Base-by-base conservation (phyloP, 169 alveolate species). In the Plasmodium ovale region DNA sequence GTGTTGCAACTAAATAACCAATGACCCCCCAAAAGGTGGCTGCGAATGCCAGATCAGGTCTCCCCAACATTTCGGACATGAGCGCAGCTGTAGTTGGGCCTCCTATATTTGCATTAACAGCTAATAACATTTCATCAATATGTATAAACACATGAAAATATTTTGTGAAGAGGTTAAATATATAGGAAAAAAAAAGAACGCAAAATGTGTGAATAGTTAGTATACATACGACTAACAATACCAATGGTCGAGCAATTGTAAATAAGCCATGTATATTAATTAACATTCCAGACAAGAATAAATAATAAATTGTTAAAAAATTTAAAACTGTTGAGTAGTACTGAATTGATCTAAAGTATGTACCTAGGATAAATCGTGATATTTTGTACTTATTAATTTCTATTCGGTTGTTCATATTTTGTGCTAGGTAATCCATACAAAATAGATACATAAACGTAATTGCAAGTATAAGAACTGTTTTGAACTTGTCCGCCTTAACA, bases 61-160 rank as follows among this genome's bases (percentile, higher is more conserved):
- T 51, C 23, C 42, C 54, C 16, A 77, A 35, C n/a, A 73, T 31
- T 58, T 73, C 58, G 33, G 87, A 73, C 87, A 73, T 73, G 25
- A 73, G 25, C 2, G 87, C 49, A 73, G 87, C 69, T 33, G 87
- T 49, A 25, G 73, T 73, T 25, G 87, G 87, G 4, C 87, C 87
- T n/a, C 87, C 87, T 29, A 73, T 49, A 51, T 73, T 73, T 73
- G 87, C 87, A 64, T 77, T 77, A 35, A 77, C 62, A 39, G 88
- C 88, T 60, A 62, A 37, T 67, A 77, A 60, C 3, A 77, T 42
- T 47, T 54, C 88, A 51, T 77, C 77, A n/a, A 77, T 37, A 62
- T 44, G 70, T 44, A 77, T 39, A 35, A 31, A 21, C 56, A 60
- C 16, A 56, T 33, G 29, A 29, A 42, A 25, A 35, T 21, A 39